phyloP scores from a whole-genome alignment of 179 eudicot species.

The Silene vulgaris region DNA sequence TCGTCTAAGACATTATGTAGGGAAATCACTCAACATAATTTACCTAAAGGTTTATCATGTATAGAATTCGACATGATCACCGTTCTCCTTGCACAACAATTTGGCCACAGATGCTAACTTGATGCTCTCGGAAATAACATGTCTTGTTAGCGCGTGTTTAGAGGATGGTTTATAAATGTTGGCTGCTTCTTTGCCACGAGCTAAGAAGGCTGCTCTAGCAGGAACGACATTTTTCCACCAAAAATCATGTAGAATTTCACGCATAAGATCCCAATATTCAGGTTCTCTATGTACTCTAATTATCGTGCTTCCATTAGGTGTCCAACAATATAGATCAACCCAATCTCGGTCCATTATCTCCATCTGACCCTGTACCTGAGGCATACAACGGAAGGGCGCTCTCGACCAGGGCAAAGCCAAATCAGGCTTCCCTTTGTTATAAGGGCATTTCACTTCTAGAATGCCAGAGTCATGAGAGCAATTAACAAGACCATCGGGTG shows the following conservation, averaged over 20 bases:
- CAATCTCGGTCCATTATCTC: conserved; percentile 88
- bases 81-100: conserved; percentile 67
- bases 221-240: conserved; percentile 96
- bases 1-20: too few relatives aligned
- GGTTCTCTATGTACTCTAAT: conserved; percentile 58
- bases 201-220: conserved; percentile 54
- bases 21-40: not conserved
- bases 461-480: conserved; percentile 59
- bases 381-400: conserved; percentile 63
- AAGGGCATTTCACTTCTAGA: conserved; percentile 85
- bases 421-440: conserved; percentile 61
- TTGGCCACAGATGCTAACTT: conserved; percentile 57
- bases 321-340: conserved; percentile 90
- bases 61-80: conserved; percentile 63
- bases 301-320: conserved; percentile 73
- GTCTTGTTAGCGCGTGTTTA: conserved; percentile 58
- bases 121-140: conserved; percentile 47
- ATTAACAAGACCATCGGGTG: conserved; percentile 85
- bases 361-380: conserved; percentile 88
- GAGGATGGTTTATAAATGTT: conserved; percentile 51
- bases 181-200: conserved; percentile 56
- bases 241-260: conserved; percentile 62
- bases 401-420: conserved; percentile 51
- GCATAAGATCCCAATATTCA: conserved; percentile 68
- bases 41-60: conserved; percentile 28